phyloP scores from a whole-genome alignment of 192 early-diverging fungal genomes.

The Podila epigama region DNA sequence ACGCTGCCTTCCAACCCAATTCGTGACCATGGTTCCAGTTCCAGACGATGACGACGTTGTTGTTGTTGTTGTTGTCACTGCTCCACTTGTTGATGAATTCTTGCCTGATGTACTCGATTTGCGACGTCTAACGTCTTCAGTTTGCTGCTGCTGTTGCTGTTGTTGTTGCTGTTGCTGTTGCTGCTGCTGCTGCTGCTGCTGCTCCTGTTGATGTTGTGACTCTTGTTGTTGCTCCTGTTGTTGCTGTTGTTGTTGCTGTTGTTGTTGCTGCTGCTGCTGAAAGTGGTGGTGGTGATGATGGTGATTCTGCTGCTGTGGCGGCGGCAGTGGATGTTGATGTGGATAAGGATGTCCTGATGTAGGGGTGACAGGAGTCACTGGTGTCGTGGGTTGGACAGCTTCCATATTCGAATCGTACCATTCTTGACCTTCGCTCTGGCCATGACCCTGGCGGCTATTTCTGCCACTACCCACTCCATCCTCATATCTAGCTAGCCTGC shows the following conservation, averaged over 20 bases:
- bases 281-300: not conserved
- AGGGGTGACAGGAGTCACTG: too few species aligned
- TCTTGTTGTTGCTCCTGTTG: constrained; percentile 2
- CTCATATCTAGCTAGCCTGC: too few species aligned
- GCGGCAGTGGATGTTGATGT: not conserved
- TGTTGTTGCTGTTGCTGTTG: too few species aligned
- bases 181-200: not conserved
- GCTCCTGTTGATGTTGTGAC: too few species aligned
- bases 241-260: constrained; percentile 3
- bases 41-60: not conserved
- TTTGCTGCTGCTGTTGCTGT: too few species aligned
- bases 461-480: too few species aligned
- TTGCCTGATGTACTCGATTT: not conserved
- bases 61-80: not conserved
- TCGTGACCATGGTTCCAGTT: constrained; percentile 24
- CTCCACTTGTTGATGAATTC: not conserved
- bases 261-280: not conserved
- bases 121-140: too few species aligned
- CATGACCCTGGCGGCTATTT: too few species aligned
- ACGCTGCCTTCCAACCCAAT: constrained; percentile 42
- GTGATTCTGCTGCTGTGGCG: not conserved
- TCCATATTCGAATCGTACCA: too few species aligned
- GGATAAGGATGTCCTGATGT: constrained; percentile 29
- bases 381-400: too few species aligned
- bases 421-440: too few species aligned